Evolutionary conservation across 2,329 filamentous ascomycete genomes (phyloP).

Genomic region (Aspergillus puulaauensis): DNA sequence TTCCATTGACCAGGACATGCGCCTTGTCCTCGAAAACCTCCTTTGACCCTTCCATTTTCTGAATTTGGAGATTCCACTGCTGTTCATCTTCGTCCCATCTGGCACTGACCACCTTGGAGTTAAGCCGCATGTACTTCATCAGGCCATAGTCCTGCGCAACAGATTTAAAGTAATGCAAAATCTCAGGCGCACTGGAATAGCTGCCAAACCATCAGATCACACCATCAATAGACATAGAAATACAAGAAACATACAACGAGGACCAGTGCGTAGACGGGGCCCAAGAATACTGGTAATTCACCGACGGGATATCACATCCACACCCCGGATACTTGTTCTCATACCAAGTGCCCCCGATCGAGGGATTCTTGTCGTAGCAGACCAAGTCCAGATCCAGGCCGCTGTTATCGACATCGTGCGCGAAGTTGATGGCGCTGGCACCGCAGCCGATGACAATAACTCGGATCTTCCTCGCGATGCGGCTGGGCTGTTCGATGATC

Average conservation of each 20-base stretch:
- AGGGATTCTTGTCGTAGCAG: constrained; percentile 29
- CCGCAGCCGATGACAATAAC: constrained; percentile 19
- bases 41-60: not conserved
- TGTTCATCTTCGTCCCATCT: constrained; percentile 27
- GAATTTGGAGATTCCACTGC: constrained; percentile 1
- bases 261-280: not conserved
- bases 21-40: constrained; percentile 27
- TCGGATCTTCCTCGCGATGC: constrained; percentile 12
- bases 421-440: constrained; percentile 18
- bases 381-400: constrained; percentile 20
- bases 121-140: constrained; percentile 26
- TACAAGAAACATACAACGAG: constrained; percentile 16
- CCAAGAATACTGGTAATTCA: not conserved
- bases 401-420: constrained; percentile 21
- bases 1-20: constrained; percentile 35
- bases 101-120: constrained; percentile 24
- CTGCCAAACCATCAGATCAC: not conserved
- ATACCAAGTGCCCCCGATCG: constrained; percentile 32
- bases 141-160: constrained; percentile 26
- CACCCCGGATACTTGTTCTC: constrained; percentile 35
- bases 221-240: not conserved
- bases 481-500: constrained; percentile 14
- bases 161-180: constrained; percentile 27
- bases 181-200: not conserved
- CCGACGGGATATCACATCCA: constrained; percentile 24